A percentile compares a stretch with the other conserved stretches of the same genome.
Conservation (phyloP, 768 basidiomycete genomes). For the Podaxis sp. region DNA sequence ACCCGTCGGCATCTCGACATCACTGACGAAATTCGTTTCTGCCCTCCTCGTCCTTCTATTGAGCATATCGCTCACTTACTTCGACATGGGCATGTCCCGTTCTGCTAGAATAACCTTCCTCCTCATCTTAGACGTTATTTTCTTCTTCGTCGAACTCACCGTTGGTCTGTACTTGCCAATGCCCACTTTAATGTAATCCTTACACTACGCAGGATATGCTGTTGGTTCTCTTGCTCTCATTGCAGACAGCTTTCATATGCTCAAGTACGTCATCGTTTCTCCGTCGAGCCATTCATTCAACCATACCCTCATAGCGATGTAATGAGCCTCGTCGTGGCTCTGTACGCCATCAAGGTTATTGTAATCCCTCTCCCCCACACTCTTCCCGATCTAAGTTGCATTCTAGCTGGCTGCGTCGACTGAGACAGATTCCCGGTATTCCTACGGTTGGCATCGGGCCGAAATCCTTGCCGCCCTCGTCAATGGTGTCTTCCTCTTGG, state of each 20-base stretch:
- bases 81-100: constrained; percentile 49
- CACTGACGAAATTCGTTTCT: background rate
- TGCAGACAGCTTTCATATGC: constrained; percentile 98
- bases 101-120: constrained; percentile 72
- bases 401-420: constrained; percentile 58
- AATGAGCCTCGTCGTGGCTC: constrained; percentile 89
- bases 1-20: background rate
- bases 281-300: constrained; percentile 3
- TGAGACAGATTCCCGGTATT: constrained; percentile 69
- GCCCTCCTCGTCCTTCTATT: background rate
- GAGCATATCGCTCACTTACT: background rate
- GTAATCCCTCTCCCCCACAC: background rate
- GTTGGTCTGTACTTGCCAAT: constrained; percentile 44
- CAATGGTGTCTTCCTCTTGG: constrained; percentile 96
- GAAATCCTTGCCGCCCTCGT: constrained; percentile 93
- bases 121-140: constrained; percentile 78
- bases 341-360: constrained; percentile 63
- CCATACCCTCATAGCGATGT: constrained; percentile 68
- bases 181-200: constrained; percentile 11
- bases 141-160: constrained; percentile 84
- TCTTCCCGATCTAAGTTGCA: background rate
- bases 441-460: constrained; percentile 99
- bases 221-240: constrained; percentile 94
- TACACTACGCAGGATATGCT: constrained; percentile 66
- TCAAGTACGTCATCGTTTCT: constrained; percentile 62